phyloP scores from a whole-genome alignment of 2,329 filamentous ascomycete species.

The Alternaria rosae region DNA sequence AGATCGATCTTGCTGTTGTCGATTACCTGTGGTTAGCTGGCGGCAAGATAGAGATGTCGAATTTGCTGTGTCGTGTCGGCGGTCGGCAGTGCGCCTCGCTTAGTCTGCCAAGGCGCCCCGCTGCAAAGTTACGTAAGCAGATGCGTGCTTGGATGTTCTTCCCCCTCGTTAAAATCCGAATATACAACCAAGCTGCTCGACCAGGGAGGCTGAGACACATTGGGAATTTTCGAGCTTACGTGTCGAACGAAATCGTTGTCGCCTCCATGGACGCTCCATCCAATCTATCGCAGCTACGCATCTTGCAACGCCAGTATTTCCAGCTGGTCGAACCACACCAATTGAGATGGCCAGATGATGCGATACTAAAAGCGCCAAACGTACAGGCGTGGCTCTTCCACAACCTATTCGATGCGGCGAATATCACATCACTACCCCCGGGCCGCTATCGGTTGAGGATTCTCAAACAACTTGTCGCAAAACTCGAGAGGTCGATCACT shows the following conservation, averaged over 20 bases:
- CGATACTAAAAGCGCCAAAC: constrained; percentile 64
- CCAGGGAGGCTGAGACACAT: neutral
- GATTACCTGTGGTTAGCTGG: constrained; percentile 41
- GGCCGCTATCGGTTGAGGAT: constrained; percentile 73
- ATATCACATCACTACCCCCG: constrained; percentile 67
- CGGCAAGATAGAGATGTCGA: constrained; percentile 43
- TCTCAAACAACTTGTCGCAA: constrained; percentile 74
- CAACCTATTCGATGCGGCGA: constrained; percentile 69
- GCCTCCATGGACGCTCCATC: constrained; percentile 21
- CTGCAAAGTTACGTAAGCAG: constrained; percentile 33
- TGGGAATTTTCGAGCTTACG: neutral
- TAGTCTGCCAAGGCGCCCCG: constrained; percentile 23
- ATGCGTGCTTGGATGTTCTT: constrained; percentile 6
- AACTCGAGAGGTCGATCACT: constrained; percentile 75
- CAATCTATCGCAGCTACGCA: constrained; percentile 22
- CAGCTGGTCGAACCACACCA: constrained; percentile 71
- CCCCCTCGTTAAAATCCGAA: neutral
- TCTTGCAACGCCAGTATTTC: constrained; percentile 77
- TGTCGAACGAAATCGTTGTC: neutral
- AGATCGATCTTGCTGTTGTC: constrained; percentile 46
- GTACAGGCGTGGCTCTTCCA: constrained; percentile 73
- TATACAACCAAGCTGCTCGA: neutral
- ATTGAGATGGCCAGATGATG: constrained; percentile 69
- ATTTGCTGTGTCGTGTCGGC: constrained; percentile 26
- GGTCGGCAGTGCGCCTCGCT: constrained; percentile 21